These are phyloP conservation scores for Pelargonium nanum DNA, from an alignment of 345 rosid genomes.

Conservation along the genomic window DNA sequence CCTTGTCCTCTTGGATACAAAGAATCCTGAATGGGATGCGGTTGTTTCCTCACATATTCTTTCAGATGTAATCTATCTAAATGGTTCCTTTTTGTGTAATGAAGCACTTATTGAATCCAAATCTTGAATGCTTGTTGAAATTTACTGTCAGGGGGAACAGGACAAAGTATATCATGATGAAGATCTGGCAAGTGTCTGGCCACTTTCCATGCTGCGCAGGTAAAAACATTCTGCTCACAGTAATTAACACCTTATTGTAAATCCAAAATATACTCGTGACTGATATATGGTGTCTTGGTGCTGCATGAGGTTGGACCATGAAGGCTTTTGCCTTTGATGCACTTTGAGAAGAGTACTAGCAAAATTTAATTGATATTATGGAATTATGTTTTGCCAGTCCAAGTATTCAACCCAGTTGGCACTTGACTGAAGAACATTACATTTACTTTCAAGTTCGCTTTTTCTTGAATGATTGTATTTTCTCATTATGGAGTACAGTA, in stretches of 20 bases:
- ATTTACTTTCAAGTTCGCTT: too few relatives aligned
- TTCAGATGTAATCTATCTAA: conserved; percentile 42
- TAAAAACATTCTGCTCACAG: conserved; percentile 15
- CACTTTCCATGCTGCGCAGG: conserved; percentile 74
- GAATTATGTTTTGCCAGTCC: too few relatives aligned
- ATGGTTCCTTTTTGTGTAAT: neutral
- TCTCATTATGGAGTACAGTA: too few relatives aligned
- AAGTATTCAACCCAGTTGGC: too few relatives aligned
- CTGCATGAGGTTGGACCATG: too few relatives aligned
- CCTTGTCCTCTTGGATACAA: conserved; percentile 85
- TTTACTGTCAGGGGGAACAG: conserved; percentile 30
- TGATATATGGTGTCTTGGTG: neutral
- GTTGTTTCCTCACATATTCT: conserved; percentile 98
- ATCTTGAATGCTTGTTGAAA: neutral
- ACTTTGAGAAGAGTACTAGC: too few relatives aligned
- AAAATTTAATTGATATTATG: too few relatives aligned
- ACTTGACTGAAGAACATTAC: too few relatives aligned
- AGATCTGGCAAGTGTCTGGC: conserved; percentile 52
- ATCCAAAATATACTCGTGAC: neutral
- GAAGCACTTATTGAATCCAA: neutral
- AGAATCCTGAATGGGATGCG: conserved; percentile 96
- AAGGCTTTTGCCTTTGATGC: too few relatives aligned
- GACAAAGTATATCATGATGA: conserved; percentile 31
- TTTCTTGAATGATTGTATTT: too few relatives aligned
- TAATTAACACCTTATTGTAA: neutral